Conservation (phyloP, 495 filamentous ascomycete species). For the Parachaetomium inaequale region DNA sequence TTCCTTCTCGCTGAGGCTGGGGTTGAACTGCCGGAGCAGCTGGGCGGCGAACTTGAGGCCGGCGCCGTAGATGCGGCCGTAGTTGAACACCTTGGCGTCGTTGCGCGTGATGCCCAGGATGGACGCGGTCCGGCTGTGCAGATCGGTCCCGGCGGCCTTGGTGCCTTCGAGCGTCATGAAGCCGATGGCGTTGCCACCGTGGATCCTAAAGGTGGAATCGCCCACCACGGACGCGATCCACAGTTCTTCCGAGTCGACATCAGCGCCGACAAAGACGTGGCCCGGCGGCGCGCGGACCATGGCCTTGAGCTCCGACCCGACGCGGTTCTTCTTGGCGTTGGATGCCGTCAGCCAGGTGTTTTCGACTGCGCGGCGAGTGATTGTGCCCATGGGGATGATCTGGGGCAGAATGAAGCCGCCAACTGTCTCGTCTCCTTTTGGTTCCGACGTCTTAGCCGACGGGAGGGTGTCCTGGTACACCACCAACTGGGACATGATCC, state of each 20-base stretch:
- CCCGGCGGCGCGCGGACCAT: slow-evolving; percentile 92
- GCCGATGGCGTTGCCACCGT: slow-evolving; percentile 93
- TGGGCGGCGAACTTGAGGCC: slow-evolving; percentile 90
- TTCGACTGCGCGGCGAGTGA: slow-evolving; percentile 94
- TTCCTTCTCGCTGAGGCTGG: slow-evolving; percentile 68
- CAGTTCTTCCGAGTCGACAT: slow-evolving; percentile 97
- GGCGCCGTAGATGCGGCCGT: slow-evolving; percentile 95
- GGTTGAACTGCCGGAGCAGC: slow-evolving; percentile 89
- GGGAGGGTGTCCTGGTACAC: slow-evolving; percentile 69
- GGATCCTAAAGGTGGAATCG: slow-evolving; percentile 87
- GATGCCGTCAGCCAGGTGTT: slow-evolving; percentile 98
- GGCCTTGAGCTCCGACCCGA: slow-evolving; percentile 94
- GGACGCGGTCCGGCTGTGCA: slow-evolving; percentile 88
- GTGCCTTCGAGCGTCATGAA: slow-evolving; percentile 99
- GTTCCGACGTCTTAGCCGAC: background rate
- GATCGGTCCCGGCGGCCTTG: slow-evolving; percentile 86
- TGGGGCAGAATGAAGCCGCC: slow-evolving; percentile 93
- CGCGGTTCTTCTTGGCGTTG: slow-evolving; percentile 91
- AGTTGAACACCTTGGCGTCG: slow-evolving; percentile 97
- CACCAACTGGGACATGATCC: slow-evolving; percentile 90
- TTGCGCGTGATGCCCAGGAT: slow-evolving; percentile 93
- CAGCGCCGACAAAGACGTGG: slow-evolving; percentile 90
- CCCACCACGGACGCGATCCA: slow-evolving; percentile 97
- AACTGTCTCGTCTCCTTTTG: slow-evolving; percentile 9
- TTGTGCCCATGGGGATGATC: slow-evolving; percentile 96